Base-by-base conservation (phyloP, 768 basidiomycete species). In the Lactarius hatsudake region DNA sequence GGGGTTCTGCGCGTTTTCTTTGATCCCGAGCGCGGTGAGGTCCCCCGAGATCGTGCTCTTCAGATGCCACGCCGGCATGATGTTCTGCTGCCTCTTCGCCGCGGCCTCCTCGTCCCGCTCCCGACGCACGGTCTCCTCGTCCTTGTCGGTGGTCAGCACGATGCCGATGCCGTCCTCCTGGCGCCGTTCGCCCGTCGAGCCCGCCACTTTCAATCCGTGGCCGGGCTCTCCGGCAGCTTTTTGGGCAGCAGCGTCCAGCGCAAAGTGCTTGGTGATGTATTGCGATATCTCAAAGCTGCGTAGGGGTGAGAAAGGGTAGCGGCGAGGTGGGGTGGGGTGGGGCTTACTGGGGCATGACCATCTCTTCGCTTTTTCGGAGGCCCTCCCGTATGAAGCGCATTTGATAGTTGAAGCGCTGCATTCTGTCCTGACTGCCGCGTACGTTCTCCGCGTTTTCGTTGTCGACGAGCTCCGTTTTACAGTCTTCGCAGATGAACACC, bases 11-110 rank as follows among this genome's bases (percentile, higher is more conserved):
- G 84, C 86, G 68, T 76, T 85, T 75, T 92, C 90, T 72, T 87
- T 85, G 65, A 91, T 83, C 23, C 94, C 94, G 48, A 96, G 81
- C 26, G 93, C 90, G 0, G 96, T 97, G 67, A 94, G 79, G 71
- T 96, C 91, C 10, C 95, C 94, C 4, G 94, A 89, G 68, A 99
- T 94, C 3, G 97, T 99, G 74, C 94, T 96, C 77, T 93, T 91
- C 71, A 95, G 83, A 79, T 97, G 93, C 97, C 97, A 99, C 15
- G 90, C 82, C 1, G 97, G 97, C 55, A 99, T 80, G 0, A 88
- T 86, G 74, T 98, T 98, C 79, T 98, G 95, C 74, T 89, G 86
- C 65, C 93, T 79, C 78, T 95, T 95, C 63, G 88, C 85, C 65
- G 91, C 91, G 1, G 91, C 90, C 76, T 95, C 87, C 26, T 85